Base-by-base conservation (phyloP, 352 stramenopile species). In the Aphanomyces invadans region DNA sequence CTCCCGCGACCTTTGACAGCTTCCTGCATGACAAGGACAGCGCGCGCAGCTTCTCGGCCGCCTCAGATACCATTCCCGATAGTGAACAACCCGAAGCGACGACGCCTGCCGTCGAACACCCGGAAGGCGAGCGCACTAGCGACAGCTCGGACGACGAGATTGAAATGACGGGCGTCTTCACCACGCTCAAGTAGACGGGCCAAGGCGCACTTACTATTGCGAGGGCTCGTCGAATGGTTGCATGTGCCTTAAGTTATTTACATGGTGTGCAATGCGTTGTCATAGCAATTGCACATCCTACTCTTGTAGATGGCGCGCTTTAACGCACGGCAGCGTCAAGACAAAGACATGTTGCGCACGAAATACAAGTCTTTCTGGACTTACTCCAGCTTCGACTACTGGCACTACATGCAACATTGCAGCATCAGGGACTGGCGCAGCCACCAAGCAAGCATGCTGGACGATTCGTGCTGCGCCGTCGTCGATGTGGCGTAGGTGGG, bases 21-120 rank as follows among this genome's bases (percentile, higher is more conserved):
- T 67, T 67, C 23, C 23, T 67, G 32, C 38, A 49, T 21, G 60
- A 67, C 60, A 67, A 67, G 49, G 60, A 67, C 60, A 51, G 48
- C 36, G 11, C 10, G 23, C 49, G 49, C 49, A 28, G 49, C 49
- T 25, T 25, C 44, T 52, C 44, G 9, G 49, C 49, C 1, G 23
- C 19, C 5, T 57, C 49, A 17, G 49, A 57, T 29, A n/a, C 9
- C 25, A 15, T 32, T 15, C 4, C 7, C 29, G 49, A 57, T 33
- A 42, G 7, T 7, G 36, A 15, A 42, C 36, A 15, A 42, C 36
- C 36, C 15, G 7, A n/a, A 42, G 36, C 36, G 36, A 42, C 36
- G 7, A 15, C 36, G 7, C 7, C 7, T 15, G 36, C 36, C 36
- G 36, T 42, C 15, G 36, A 42, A 42, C 36, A 42, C 7, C 49